These are phyloP conservation scores for Rosa persica DNA, from an alignment of 306 rosid species.

Conservation along the genomic window DNA sequence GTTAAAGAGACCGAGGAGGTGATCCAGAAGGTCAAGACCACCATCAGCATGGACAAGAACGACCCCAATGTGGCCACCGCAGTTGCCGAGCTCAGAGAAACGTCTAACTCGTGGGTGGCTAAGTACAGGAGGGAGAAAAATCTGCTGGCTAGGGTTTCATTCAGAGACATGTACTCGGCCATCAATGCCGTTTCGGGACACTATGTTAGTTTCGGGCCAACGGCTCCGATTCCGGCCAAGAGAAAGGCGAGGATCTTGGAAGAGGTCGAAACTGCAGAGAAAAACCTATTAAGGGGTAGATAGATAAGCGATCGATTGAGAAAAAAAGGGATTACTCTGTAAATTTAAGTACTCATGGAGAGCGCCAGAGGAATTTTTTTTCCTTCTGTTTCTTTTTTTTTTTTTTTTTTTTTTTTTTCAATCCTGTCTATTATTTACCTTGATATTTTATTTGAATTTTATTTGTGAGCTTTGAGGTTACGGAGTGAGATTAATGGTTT, in stretches of 20 bases:
- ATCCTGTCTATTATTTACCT: neutral
- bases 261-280: conserved; percentile 83
- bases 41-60: conserved; percentile 66
- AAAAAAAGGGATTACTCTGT: neutral
- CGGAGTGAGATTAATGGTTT: neutral
- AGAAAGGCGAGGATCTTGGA: conserved; percentile 79
- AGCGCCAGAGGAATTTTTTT: neutral
- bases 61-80: conserved; percentile 80
- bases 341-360: neutral
- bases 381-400: too few relatives aligned
- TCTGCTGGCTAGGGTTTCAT: conserved; percentile 74
- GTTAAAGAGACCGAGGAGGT: conserved; percentile 76
- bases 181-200: conserved; percentile 90
- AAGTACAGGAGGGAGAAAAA: conserved; percentile 84
- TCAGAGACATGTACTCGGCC: conserved; percentile 88
- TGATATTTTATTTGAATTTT: neutral
- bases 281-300: conserved; percentile 82
- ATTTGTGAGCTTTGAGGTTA: neutral
- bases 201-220: conserved; percentile 90
- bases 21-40: conserved; percentile 64
- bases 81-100: conserved; percentile 73
- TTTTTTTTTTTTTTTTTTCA: too few relatives aligned
- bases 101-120: conserved; percentile 89
- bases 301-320: conserved; percentile 14
- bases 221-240: conserved; percentile 89